Base-by-base conservation (phyloP, 768 basidiomycete species). In the Leccinum barrowsii region DNA sequence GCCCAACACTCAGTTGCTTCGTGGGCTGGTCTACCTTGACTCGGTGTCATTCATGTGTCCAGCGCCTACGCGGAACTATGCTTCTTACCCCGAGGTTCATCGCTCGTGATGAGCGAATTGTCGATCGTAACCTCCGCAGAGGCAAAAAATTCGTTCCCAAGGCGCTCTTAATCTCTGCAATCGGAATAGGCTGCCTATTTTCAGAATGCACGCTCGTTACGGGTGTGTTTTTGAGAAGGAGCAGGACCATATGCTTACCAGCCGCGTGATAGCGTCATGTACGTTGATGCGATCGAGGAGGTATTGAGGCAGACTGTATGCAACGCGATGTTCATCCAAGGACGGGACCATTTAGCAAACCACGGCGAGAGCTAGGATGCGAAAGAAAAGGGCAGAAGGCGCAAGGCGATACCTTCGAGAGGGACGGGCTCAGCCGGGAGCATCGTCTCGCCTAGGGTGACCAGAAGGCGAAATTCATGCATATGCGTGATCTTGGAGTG, bases 111-210 rank as follows among this genome's bases (percentile, higher is more conserved):
- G 37, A 63, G 69, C 1, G 61, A 64, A 50, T 58, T 63, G 50
- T 70, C 65, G 37, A 70, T 15, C 12, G 55, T 68, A 4, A 68
- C 65, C 13, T 63, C 60, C n/a, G 60, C 49, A 15, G 63, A 59
- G 30, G 69, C 62, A 56, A 70, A 70, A 13, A 70, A 69, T 58
- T 70, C 66, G 13, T 57, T 61, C 30, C 54, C 68, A 40, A 70
- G 63, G 19, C 65, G 65, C 35, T 70, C 65, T 17, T 66, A 70
- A 50, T 70, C 61, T 54, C 63, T 62, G 42, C 69, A 66, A 28
- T 70, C 69, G 4, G 61, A 60, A 59, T 66, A 70, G 8, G 64
- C 62, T n/a, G 64, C 56, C 69, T 70, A n/a, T 56, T 17, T 6
- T 13, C 53, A 24, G 26, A 34, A 37, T 11, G 37, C 8, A 37